A percentile compares a stretch with the other conserved stretches of the same genome.
Conservation (phyloP, 1,284 basidiomycete species). For the Irpex sp. region DNA sequence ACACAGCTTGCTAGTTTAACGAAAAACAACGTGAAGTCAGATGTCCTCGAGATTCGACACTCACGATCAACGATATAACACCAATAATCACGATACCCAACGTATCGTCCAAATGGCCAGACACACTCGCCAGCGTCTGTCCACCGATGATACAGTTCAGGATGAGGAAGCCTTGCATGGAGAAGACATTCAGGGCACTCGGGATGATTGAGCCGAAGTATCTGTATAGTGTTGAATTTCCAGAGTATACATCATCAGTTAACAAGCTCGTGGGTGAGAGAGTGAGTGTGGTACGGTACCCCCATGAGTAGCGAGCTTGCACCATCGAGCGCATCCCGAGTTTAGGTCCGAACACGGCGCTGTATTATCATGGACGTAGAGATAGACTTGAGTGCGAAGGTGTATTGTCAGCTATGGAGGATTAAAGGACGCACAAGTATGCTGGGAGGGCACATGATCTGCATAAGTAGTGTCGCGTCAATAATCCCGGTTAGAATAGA, state of each 20-base stretch:
- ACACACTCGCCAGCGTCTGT: conserved; percentile 66
- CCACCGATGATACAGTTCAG: conserved; percentile 77
- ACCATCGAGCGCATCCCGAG: conserved; percentile 65
- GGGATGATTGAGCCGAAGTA: conserved; percentile 50
- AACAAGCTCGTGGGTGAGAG: too few relatives aligned
- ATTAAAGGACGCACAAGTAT: conserved; percentile 44
- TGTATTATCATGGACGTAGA: conserved; percentile 17
- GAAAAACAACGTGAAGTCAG: too few relatives aligned
- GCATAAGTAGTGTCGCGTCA: background rate
- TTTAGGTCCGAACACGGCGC: conserved; percentile 59
- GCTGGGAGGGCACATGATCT: conserved; percentile 36
- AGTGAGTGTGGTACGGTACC: conserved; percentile 21
- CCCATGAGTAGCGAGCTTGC: conserved; percentile 56
- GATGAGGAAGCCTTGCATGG: conserved; percentile 68
- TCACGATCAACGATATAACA: conserved; percentile 56
- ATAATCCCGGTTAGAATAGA: too few relatives aligned
- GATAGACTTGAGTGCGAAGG: background rate
- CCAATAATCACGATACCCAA: conserved; percentile 80
- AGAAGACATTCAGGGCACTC: conserved; percentile 52
- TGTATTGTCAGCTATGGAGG: too few relatives aligned
- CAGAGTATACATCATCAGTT: background rate
- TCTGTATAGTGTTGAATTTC: conserved; percentile 30
- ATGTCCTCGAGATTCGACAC: background rate
- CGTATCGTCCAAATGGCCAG: conserved; percentile 44
- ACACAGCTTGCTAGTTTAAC: too few relatives aligned